A percentile compares a stretch with the other conserved stretches of the same genome.
These are phyloP conservation scores for Fusarium multiceps DNA, from an alignment of 2,329 filamentous ascomycete genomes.

Conservation along the genomic window DNA sequence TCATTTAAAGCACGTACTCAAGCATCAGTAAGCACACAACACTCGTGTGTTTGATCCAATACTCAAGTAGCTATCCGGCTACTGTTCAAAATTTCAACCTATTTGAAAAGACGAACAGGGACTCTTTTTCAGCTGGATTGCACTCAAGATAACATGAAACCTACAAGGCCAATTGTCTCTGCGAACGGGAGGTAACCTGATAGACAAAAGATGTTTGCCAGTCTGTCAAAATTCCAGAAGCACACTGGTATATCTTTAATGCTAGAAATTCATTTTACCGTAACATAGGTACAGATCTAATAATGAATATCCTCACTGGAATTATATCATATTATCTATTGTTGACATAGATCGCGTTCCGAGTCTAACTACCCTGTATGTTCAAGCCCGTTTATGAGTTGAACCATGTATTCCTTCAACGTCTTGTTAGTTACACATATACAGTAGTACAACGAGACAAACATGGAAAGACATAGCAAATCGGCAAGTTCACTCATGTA, in stretches of 20 bases:
- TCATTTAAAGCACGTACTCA: background rate
- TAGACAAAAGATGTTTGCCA: too few species aligned
- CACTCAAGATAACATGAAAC: too few species aligned
- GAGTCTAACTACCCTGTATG: background rate
- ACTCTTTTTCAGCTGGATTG: too few species aligned
- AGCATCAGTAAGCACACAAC: too few species aligned
- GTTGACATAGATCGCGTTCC: background rate
- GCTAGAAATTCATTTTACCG: rapidly evolving
- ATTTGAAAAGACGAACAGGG: too few species aligned
- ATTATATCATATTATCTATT: background rate
- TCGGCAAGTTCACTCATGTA: background rate
- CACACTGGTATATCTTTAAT: background rate
- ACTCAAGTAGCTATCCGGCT: background rate
- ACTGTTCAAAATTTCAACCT: background rate
- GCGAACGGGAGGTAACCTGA: too few species aligned
- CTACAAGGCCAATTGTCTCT: too few species aligned
- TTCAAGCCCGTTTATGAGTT: background rate
- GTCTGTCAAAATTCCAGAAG: too few species aligned
- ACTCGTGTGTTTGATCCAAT: background rate
- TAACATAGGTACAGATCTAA: background rate
- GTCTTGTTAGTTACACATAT: background rate
- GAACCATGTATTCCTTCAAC: background rate
- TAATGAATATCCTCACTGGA: background rate
- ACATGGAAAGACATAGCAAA: rapidly evolving
- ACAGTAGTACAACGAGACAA: background rate